phyloP scores from a whole-genome alignment of 2,329 filamentous ascomycete species.

The Chaetothyriales sp. region DNA sequence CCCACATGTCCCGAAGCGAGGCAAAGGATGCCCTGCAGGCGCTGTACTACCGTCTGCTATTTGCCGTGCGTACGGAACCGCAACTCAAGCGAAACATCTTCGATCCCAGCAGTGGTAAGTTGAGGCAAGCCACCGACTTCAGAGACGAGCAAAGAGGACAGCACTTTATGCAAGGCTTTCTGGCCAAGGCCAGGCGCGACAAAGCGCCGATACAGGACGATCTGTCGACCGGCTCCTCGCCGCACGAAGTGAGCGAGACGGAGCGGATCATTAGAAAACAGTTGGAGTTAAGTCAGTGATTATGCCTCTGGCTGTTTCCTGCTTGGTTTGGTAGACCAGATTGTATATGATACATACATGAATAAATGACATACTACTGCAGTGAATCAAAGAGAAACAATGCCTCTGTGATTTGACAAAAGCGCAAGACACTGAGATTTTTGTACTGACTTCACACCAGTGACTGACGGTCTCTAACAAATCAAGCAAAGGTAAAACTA shows the following conservation, averaged over 20 bases:
- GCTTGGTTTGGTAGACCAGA: background rate
- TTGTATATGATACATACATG: background rate
- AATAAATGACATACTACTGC: background rate
- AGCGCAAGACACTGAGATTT: background rate
- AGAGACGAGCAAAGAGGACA: slow-evolving; percentile 10
- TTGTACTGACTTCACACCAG: background rate
- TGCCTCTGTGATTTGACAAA: background rate
- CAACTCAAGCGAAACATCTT: slow-evolving; percentile 36
- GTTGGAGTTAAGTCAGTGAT: slow-evolving; percentile 5
- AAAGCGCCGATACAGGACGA: background rate
- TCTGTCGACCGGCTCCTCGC: background rate
- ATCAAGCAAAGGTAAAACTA: background rate
- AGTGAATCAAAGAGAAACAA: background rate
- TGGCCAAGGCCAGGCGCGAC: slow-evolving; percentile 3
- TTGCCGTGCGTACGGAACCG: slow-evolving; percentile 52
- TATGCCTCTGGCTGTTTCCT: background rate
- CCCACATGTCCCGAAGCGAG: slow-evolving; percentile 56
- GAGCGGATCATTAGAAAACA: slow-evolving; percentile 9
- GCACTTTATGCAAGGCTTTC: slow-evolving; percentile 12
- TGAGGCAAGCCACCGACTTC: slow-evolving; percentile 7
- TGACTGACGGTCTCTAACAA: background rate
- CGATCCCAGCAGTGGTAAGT: slow-evolving; percentile 13
- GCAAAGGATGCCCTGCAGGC: slow-evolving; percentile 62
- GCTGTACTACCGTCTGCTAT: slow-evolving; percentile 56
- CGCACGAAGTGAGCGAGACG: slow-evolving; percentile 6